Base-by-base conservation (phyloP, 768 basidiomycete genomes). In the Xanthoconium stramineum region DNA sequence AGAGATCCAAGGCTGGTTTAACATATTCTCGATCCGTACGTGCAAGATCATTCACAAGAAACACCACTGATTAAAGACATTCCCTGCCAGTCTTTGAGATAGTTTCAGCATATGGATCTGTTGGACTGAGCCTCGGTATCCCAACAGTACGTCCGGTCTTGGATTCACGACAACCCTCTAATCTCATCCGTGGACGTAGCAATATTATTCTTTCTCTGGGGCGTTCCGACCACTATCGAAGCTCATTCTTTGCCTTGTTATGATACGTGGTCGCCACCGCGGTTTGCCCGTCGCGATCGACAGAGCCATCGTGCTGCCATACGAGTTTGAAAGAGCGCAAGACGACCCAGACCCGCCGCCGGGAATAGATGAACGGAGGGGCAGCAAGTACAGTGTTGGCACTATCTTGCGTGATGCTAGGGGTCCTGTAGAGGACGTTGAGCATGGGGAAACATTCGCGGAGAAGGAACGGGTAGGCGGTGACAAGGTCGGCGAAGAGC, bases 251-350 rank as follows among this genome's bases (percentile, higher is more conserved):
- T 86, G 85, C 65, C 70, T 82, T 11, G 93, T 98, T 61, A 98
- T 98, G 92, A 80, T 99, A 58, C 89, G 97, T 55, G 94, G 94
- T 9, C 83, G 93, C 13, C 94, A 98, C 70, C 86, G 94, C 46
- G 91, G 92, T 37, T 75, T 94, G 8, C 91, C 91, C 0, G 86
- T 90, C 20, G 92, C 91, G 10, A 92, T 94, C 46, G 91, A 94
- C 71, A 84, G 94, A 50, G 91, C 94, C 0, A 82, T 95, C 50
- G 79, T 95, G 67, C 78, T 94, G 17, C 93, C 91, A 1, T 76
- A 75, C 36, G 91, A 91, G 55, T 82, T 82, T 56, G 63, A 76
- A 57, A 70, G 69, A 36, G 37, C 36, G n/a, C 43, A 61, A 38
- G 69, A 61, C 19, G 30, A 64, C n/a, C 49, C 33, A n/a, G 58